Percentiles rank a stretch among this genome's conserved stretches.
Evolutionary conservation across 2,329 filamentous ascomycete genomes (phyloP).

Genomic region (Monosporascus sp.): DNA sequence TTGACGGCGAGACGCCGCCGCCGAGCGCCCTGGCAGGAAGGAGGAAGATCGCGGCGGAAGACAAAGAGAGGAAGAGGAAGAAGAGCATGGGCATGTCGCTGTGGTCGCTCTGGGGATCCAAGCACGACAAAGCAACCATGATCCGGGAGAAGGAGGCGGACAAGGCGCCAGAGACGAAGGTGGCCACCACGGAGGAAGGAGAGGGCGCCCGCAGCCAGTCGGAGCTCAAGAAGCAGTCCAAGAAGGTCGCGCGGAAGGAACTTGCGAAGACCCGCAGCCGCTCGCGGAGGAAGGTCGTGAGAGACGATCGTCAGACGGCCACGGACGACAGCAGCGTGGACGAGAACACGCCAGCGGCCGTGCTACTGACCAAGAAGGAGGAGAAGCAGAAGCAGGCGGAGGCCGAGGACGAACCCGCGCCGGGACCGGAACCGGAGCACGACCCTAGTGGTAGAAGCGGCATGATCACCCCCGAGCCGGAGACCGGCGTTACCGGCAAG

Average conservation of each 20-base stretch:
- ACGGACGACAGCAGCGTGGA: conserved; percentile 19
- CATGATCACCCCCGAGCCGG: conserved; percentile 38
- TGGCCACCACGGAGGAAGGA: conserved; percentile 35
- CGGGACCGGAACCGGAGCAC: background rate
- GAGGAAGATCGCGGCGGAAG: conserved; percentile 43
- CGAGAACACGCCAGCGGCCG: conserved; percentile 37
- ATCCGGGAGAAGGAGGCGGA: conserved; percentile 50
- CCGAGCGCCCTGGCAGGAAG: conserved; percentile 77
- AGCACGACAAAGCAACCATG: conserved; percentile 76
- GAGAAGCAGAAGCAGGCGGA: conserved; percentile 31
- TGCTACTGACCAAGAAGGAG: conserved; percentile 37
- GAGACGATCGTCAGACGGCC: conserved; percentile 46
- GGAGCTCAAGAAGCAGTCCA: conserved; percentile 36
- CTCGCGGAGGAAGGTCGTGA: conserved; percentile 42
- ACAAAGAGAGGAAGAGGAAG: conserved; percentile 49
- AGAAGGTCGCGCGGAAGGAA: conserved; percentile 15
- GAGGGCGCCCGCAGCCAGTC: conserved; percentile 36
- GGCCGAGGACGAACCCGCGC: conserved; percentile 13
- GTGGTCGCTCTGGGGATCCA: conserved; percentile 85
- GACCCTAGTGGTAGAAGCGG: conserved; percentile 27
- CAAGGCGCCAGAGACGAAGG: conserved; percentile 27
- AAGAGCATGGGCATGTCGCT: conserved; percentile 67
- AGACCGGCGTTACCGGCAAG: conserved; percentile 52
- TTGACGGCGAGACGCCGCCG: conserved; percentile 71
- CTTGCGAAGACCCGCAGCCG: conserved; percentile 28